Evolutionary conservation across 1,139 yeast species (phyloP).

Genomic region (Keqinozyma sinolaborantium): DNA sequence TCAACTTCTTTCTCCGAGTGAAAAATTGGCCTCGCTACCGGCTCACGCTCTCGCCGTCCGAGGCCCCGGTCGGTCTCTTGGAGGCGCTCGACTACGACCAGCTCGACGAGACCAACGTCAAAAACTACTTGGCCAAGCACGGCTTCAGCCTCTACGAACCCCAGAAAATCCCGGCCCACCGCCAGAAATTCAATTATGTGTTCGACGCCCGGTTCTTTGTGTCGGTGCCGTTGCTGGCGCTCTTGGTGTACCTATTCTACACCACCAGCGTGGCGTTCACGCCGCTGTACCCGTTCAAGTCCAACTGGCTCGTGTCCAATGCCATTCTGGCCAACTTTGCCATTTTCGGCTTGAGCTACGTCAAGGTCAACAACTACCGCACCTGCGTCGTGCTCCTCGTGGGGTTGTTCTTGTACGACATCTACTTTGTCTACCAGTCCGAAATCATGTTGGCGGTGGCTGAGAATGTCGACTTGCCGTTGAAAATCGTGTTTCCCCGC

Average conservation of each 20-base stretch:
- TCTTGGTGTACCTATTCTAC: conserved; percentile 16
- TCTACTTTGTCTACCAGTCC: conserved; percentile 64
- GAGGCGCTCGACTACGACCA: conserved; percentile 11
- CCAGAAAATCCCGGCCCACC: conserved; percentile 16
- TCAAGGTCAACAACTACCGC: conserved; percentile 35
- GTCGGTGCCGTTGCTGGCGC: conserved; percentile 17
- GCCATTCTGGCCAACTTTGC: conserved; percentile 32
- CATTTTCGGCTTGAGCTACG: conserved; percentile 27
- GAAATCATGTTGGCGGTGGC: conserved; percentile 66
- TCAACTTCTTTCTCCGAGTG: neutral
- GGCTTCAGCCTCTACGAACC: conserved; percentile 15
- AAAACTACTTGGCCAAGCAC: conserved; percentile 11
- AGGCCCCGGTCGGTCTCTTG: conserved; percentile 7
- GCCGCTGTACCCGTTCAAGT: conserved; percentile 6
- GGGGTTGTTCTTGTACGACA: conserved; percentile 58
- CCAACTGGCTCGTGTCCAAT: conserved; percentile 30
- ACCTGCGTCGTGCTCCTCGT: conserved; percentile 42
- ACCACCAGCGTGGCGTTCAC: conserved; percentile 18
- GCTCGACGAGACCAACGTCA: conserved; percentile 8
- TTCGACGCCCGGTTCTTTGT: conserved; percentile 30
- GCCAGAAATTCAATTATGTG: conserved; percentile 26
- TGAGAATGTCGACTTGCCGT: conserved; percentile 50
- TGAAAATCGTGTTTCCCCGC: conserved; percentile 49
- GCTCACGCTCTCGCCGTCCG: conserved; percentile 2
- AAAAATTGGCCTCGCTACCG: conserved; percentile 1